Conservation (phyloP, 2,329 filamentous ascomycete genomes). For the Ophiobolus disseminans region DNA sequence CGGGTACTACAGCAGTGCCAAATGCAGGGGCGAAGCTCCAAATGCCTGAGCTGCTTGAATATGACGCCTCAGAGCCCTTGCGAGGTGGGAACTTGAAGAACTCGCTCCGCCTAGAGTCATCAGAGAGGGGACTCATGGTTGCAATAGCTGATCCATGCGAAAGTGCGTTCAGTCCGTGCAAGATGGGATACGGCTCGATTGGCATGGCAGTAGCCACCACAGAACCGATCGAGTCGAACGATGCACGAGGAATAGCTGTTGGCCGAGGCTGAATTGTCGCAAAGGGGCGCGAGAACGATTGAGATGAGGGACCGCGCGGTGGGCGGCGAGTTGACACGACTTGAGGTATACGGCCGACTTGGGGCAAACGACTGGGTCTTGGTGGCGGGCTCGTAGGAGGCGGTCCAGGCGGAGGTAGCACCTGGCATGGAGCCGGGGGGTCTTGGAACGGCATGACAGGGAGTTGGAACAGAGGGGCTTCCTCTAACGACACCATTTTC, state of each 20-base stretch:
- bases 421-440: slow-evolving; percentile 9
- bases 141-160: slow-evolving; percentile 50
- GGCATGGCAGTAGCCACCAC: slow-evolving; percentile 37
- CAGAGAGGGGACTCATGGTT: slow-evolving; percentile 37
- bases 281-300: slow-evolving; percentile 88
- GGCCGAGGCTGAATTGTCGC: slow-evolving; percentile 53
- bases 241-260: slow-evolving; percentile 39
- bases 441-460: slow-evolving; percentile 8
- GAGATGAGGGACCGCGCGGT: slow-evolving; percentile 70
- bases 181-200: slow-evolving; percentile 43
- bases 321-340: slow-evolving; percentile 73
- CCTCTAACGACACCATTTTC: slow-evolving; percentile 3
- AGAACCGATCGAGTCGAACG: slow-evolving; percentile 40
- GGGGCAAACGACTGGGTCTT: slow-evolving; percentile 71
- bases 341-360: slow-evolving; percentile 85
- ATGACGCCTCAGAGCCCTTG: slow-evolving; percentile 73
- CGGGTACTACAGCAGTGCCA: slow-evolving; percentile 69
- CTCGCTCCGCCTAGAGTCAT: slow-evolving; percentile 56
- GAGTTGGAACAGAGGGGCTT: background rate
- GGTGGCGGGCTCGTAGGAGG: slow-evolving; percentile 42
- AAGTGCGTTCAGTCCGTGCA: slow-evolving; percentile 43
- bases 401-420: slow-evolving; percentile 32
- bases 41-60: slow-evolving; percentile 70
- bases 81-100: slow-evolving; percentile 78
- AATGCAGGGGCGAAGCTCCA: slow-evolving; percentile 64